Percentiles rank a stretch among this genome's conserved stretches.
Evolutionary conservation across 495 filamentous ascomycete genomes (phyloP).

Genomic region (Neurospora terricola): DNA sequence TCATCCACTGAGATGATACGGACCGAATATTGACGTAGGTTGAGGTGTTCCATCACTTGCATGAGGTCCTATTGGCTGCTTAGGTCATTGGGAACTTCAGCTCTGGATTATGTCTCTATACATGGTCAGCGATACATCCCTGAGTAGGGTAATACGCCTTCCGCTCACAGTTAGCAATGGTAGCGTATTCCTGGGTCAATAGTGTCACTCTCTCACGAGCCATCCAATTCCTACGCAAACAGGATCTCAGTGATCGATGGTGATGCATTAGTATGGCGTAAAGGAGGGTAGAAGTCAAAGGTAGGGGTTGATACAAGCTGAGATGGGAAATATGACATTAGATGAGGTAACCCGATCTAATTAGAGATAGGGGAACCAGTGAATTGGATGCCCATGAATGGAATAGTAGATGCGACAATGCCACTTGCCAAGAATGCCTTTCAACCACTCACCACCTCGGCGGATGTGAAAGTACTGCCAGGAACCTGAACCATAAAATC

Average conservation of each 20-base stretch:
- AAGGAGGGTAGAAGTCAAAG: not conserved
- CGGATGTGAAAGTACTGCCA: not conserved
- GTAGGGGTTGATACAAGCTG: not conserved
- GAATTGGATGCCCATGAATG: not conserved
- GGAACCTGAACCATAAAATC: not conserved
- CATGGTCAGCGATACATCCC: not conserved
- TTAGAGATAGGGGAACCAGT: not conserved
- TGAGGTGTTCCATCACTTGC: not conserved
- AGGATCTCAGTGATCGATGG: not conserved
- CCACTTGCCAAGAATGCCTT: not conserved
- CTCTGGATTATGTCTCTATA: not conserved
- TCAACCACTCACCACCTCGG: not conserved
- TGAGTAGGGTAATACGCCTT: not conserved
- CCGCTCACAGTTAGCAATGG: not conserved
- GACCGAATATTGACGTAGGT: not conserved
- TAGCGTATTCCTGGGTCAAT: not conserved
- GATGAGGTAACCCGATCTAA: not conserved
- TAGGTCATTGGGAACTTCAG: not conserved
- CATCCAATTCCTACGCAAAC: not conserved
- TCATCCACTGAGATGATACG: not conserved
- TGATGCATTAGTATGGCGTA: not conserved
- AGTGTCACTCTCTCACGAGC: not conserved
- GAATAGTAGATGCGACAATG: not conserved
- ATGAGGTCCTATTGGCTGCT: not conserved
- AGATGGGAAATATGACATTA: not conserved